Base-by-base conservation (phyloP, 2,329 filamentous ascomycete species). In the Penicillium polonicum region DNA sequence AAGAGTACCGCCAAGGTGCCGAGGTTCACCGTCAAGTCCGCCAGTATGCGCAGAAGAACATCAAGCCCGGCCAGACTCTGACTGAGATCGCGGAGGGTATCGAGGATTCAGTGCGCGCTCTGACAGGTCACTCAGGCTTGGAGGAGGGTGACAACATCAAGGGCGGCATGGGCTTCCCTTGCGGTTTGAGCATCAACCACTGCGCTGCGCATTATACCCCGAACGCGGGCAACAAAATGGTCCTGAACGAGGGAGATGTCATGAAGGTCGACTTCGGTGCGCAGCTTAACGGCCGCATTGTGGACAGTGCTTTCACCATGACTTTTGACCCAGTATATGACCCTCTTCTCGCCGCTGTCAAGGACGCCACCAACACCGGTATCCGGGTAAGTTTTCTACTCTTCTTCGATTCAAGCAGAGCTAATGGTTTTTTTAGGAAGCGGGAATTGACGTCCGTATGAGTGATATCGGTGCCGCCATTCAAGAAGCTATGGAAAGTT, bases 401-500 rank as follows among this genome's bases (percentile, higher is more conserved):
- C 38, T 8, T 5, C 13, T 48, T 29, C 8, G 19, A 44, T 33
- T 48, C 52, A 25, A 15, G 9, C 23, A 35, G 51, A 53, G 51
- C 58, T 68, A 46, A 65, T 57, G n/a, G 7, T 8, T 12, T n/a
- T n/a, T 54, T 23, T 65, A 86, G 81, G 90, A 95, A 79, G 92
- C 92, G 6, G 92, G 92, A 68, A 96, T 97, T 69, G 92, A 97
- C 72, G 92, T 91, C 46, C 87, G 92, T 55, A 87, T 97, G 68
- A 88, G 89, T 62, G 91, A 96, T 69, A 90, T 96, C 62, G 90
- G 92, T 59, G 89, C 85, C 10, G 82, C 85, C 19, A 93, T 96
- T 67, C 92, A 96, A 76, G 91, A 96, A 76, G 85, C 88, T 29
- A 96, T 96, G 91, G 92, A 96, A 78, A 92, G 89, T 75, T 94